Percentiles rank a stretch among this genome's conserved stretches.
phyloP scores from a whole-genome alignment of 2,329 filamentous ascomycete species.

The Fonsecaea monophora region DNA sequence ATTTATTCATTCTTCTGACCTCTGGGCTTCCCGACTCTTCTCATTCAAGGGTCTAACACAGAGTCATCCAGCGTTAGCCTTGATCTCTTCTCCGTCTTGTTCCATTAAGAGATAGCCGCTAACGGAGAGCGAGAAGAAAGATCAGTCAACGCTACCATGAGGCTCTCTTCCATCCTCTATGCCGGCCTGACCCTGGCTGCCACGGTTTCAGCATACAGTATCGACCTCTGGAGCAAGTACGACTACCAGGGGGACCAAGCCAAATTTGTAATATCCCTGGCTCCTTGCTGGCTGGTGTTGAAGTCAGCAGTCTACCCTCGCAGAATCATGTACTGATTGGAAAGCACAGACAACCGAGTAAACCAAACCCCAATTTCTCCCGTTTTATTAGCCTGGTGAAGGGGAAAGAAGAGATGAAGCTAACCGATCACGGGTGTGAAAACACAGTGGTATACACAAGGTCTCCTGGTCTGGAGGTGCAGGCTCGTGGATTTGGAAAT shows the following conservation, averaged over 20 bases:
- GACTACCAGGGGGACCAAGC: constrained; percentile 24
- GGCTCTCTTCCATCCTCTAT: constrained; percentile 5
- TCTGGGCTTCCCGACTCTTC: neutral
- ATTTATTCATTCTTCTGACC: neutral
- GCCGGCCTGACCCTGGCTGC: neutral
- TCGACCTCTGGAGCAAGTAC: constrained; percentile 22
- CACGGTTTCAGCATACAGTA: constrained; percentile 10
- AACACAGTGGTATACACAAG: constrained; percentile 18
- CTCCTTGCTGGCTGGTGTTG: neutral
- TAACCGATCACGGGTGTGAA: neutral
- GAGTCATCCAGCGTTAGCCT: neutral
- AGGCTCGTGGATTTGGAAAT: constrained; percentile 26
- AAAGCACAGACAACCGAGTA: constrained; percentile 5
- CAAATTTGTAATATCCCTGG: constrained; percentile 7
- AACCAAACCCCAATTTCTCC: neutral
- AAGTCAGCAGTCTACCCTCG: neutral
- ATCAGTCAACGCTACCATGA: constrained; percentile 32
- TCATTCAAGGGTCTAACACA: neutral
- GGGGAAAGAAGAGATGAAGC: neutral
- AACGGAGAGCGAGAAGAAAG: neutral
- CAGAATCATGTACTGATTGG: neutral
- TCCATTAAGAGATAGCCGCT: neutral
- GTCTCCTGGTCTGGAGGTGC: constrained; percentile 21
- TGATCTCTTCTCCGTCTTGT: neutral
- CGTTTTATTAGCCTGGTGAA: neutral